Evolutionary conservation across 345 rosid species (phyloP), one percentile per base, ranked within the genome.

Genomic region (Durio zibethinus): DNA sequence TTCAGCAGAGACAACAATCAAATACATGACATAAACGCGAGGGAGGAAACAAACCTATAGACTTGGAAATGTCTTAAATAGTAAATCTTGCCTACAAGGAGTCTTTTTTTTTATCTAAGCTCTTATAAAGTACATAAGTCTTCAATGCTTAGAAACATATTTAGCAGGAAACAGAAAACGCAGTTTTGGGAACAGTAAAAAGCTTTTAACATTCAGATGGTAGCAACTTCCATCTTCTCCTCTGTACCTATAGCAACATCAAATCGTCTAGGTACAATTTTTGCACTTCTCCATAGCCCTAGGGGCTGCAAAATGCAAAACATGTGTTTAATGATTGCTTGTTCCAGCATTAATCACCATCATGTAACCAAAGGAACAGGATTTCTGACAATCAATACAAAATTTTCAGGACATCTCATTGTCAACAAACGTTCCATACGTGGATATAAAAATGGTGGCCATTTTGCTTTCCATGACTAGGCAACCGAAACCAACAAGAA

Each of bases 281-380:
- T 83, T 86, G 83, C 91, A 79, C 76, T 90, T 90, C 86, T 89
- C 94, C 88, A 84, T 86, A 72, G 89, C 88, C 81, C 85, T 89
- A 69, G 94, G 94, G 57, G 94, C 94, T 90, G 89, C 78, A 59
- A 72, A 40, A 65, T 64, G 35, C 8, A 74, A 64, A 63, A 74
- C 73, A 43, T 35, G 6, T 4, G 7, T 76, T n/a, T 38, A 60
- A 67, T 52, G 61, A 83, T 48, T 23, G 27, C 56, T 36, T 43
- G 47, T 18, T 42, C 56, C 38, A 0, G n/a, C 61, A 38, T 35
- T 57, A 73, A 40, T 9, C 16, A 25, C 11, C 2, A 1, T 21
- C 23, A 10, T 0, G 8, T 23, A 21, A 52, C 38, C 14, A 2
- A 20, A 18, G 14, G 25, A 40, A 15, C 7, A 7, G 2, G 31